Conservation (phyloP, 2,329 filamentous ascomycete species). For the Hansfordia pulvinata region DNA sequence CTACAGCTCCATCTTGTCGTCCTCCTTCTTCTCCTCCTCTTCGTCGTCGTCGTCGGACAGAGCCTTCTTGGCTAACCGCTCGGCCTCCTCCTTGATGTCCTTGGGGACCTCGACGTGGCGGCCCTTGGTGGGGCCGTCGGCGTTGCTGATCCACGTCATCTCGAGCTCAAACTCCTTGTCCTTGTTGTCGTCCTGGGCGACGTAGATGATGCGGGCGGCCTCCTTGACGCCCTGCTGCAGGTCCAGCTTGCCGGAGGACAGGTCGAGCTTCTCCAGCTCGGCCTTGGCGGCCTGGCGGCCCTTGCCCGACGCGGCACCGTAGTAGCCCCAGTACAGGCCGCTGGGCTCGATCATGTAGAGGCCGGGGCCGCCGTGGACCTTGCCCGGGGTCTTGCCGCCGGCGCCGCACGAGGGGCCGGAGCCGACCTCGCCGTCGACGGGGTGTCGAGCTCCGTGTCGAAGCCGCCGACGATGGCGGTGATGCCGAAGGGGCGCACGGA, state of each 20-base stretch:
- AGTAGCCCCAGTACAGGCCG: constrained; percentile 97
- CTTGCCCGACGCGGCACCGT: constrained; percentile 93
- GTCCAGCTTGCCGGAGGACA: constrained; percentile 62
- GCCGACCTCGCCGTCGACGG: constrained; percentile 85
- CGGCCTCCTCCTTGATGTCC: constrained; percentile 80
- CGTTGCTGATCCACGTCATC: constrained; percentile 92
- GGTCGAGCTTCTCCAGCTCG: constrained; percentile 93
- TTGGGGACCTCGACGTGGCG: constrained; percentile 88
- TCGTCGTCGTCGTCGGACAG: constrained; percentile 82
- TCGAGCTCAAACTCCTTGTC: constrained; percentile 99
- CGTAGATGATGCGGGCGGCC: constrained; percentile 91
- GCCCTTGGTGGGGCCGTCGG: constrained; percentile 80
- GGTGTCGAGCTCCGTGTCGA: constrained; percentile 77
- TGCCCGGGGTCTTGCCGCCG: constrained; percentile 65
- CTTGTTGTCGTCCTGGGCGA: constrained; percentile 97
- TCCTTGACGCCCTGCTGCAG: constrained; percentile 87
- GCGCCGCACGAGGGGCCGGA: constrained; percentile 64
- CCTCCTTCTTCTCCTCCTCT: constrained; percentile 47
- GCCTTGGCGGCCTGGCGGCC: constrained; percentile 94
- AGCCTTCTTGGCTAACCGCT: constrained; percentile 81
- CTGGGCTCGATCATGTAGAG: constrained; percentile 99
- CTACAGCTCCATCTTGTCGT: constrained; percentile 86
- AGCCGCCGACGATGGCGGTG: constrained; percentile 85
- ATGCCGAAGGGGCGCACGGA: constrained; percentile 95
- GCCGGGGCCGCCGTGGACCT: constrained; percentile 77